Evolutionary conservation across 768 basidiomycete species (phyloP).

Genomic region (Calocera cornea): DNA sequence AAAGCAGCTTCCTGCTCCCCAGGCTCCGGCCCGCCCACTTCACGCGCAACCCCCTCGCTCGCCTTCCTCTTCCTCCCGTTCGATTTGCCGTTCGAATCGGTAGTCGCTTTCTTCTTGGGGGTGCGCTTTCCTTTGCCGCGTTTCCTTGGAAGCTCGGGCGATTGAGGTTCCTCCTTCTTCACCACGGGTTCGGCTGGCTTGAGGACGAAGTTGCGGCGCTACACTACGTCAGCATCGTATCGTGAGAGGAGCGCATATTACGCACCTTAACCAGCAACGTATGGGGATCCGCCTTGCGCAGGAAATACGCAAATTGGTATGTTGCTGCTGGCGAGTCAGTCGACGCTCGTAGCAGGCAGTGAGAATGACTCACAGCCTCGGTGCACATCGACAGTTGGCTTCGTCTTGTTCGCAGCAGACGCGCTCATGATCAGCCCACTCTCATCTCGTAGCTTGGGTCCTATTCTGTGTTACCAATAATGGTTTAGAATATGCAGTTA

Average conservation of each 20-base stretch:
- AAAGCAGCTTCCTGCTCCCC: slow-evolving; percentile 14
- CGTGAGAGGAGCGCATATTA: not conserved
- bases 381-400: slow-evolving; percentile 66
- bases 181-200: not conserved
- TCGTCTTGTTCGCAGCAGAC: slow-evolving; percentile 40
- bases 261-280: slow-evolving; percentile 70
- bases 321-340: slow-evolving; percentile 37
- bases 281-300: slow-evolving; percentile 70
- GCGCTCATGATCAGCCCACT: slow-evolving; percentile 32
- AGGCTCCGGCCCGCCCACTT: not conserved
- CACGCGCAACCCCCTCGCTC: slow-evolving; percentile 10
- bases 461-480: slow-evolving; percentile 33
- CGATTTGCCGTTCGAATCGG: slow-evolving; percentile 13
- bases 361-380: slow-evolving; percentile 49
- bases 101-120: slow-evolving; percentile 19
- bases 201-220: slow-evolving; percentile 5
- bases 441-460: slow-evolving; percentile 53
- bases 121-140: slow-evolving; percentile 8
- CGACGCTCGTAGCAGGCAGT: slow-evolving; percentile 2
- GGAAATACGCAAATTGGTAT: slow-evolving; percentile 86
- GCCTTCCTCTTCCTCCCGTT: slow-evolving; percentile 17
- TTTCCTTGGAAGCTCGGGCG: slow-evolving; percentile 9
- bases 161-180: not conserved
- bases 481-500: not conserved
- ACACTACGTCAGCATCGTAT: slow-evolving; percentile 10